A percentile compares a stretch with the other conserved stretches of the same genome.
These are phyloP conservation scores for Carex littledalei DNA, from an alignment of 176 grass and related monocot species.

Conservation along the genomic window DNA sequence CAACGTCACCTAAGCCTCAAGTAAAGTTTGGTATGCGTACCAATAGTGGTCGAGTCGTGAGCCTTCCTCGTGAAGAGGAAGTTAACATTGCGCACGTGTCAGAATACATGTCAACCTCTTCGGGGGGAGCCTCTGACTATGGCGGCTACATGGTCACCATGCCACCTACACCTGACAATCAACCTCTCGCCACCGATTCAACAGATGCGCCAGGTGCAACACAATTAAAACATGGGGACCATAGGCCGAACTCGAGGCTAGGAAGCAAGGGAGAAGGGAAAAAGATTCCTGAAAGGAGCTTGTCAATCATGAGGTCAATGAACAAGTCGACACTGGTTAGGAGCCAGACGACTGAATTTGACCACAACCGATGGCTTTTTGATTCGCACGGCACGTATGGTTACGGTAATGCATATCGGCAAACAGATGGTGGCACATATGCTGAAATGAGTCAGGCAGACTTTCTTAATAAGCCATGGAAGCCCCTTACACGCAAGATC, in stretches of 20 bases:
- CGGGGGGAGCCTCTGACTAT: constrained; percentile 38
- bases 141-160: constrained; percentile 77
- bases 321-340: constrained; percentile 30
- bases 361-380: constrained; percentile 45
- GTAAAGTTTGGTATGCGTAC: constrained; percentile 36
- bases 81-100: constrained; percentile 15
- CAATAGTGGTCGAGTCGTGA: constrained; percentile 30
- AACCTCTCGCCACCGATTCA: constrained; percentile 29
- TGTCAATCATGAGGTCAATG: neutral
- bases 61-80: constrained; percentile 38
- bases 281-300: constrained; percentile 15
- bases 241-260: constrained; percentile 26
- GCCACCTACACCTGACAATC: constrained; percentile 90
- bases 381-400: constrained; percentile 41
- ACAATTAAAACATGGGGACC: constrained; percentile 32
- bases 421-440: constrained; percentile 19
- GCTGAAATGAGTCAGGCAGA: constrained; percentile 2
- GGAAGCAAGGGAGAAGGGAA: constrained; percentile 18
- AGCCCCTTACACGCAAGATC: constrained; percentile 35
- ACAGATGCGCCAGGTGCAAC: neutral
- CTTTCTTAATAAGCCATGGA: constrained; percentile 43
- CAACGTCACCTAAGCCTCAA: constrained; percentile 34
- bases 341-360: constrained; percentile 36
- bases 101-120: constrained; percentile 34
- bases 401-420: constrained; percentile 34